These are phyloP conservation scores for Schizosaccharomyces octosporus DNA, from an alignment of 805 yeast genomes.

Conservation along the genomic window DNA sequence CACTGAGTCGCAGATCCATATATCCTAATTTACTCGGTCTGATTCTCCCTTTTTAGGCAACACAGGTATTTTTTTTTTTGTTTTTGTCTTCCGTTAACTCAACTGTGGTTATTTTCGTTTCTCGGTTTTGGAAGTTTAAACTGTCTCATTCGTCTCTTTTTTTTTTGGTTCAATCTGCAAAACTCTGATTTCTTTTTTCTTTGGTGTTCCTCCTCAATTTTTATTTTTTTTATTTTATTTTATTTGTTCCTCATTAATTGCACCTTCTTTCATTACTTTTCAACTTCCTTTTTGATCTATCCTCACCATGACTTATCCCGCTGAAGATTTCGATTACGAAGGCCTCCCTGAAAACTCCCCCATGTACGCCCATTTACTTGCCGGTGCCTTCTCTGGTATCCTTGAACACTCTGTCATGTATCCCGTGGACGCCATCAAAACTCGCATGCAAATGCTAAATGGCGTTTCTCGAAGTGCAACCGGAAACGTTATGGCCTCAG, in stretches of 20 bases:
- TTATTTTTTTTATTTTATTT: background rate
- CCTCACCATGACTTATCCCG: background rate
- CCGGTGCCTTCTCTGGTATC: slow-evolving; percentile 97
- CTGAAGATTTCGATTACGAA: slow-evolving; percentile 45
- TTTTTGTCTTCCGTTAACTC: too few species aligned
- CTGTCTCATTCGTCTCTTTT: too few species aligned
- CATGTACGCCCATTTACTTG: slow-evolving; percentile 52
- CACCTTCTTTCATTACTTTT: too few species aligned
- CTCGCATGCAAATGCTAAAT: slow-evolving; percentile 56
- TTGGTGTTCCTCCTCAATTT: background rate
- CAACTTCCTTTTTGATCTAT: background rate
- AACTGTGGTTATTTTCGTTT: too few species aligned
- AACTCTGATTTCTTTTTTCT: too few species aligned
- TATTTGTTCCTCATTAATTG: background rate
- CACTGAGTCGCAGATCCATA: too few species aligned
- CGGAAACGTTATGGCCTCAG: slow-evolving; percentile 32
- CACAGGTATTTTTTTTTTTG: too few species aligned
- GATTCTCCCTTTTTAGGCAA: too few species aligned
- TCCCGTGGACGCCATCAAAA: slow-evolving; percentile 88
- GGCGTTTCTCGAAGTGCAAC: slow-evolving; percentile 10
- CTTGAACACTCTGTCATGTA: slow-evolving; percentile 92
- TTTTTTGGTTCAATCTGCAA: too few species aligned
- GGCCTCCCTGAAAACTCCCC: slow-evolving; percentile 74
- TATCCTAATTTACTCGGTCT: too few species aligned
- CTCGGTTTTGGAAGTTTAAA: too few species aligned